Percentiles rank a stretch among this genome's conserved stretches.
phyloP scores from a whole-genome alignment of 2,329 filamentous ascomycete genomes.

The Alternaria sp. region DNA sequence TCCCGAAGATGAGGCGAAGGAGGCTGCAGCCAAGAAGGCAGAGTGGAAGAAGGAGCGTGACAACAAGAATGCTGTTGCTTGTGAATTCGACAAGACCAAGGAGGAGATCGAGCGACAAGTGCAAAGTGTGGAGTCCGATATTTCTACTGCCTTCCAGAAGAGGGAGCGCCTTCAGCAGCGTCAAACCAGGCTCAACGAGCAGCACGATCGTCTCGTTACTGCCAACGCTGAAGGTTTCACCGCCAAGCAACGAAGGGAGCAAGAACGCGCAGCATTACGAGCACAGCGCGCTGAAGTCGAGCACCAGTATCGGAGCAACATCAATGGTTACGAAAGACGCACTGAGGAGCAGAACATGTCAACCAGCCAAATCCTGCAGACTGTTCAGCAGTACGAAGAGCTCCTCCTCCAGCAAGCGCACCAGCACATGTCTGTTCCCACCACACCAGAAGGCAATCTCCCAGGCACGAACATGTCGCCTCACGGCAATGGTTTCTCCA shows the following conservation, averaged over 20 bases:
- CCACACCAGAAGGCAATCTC: constrained; percentile 66
- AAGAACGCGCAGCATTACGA: constrained; percentile 48
- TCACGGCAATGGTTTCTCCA: constrained; percentile 42
- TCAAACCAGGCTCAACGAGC: constrained; percentile 74
- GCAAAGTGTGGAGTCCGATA: constrained; percentile 68
- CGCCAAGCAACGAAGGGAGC: constrained; percentile 61
- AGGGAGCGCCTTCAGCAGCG: constrained; percentile 75
- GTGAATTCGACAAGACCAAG: constrained; percentile 68
- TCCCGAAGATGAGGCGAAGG: constrained; percentile 66
- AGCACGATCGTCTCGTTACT: constrained; percentile 72
- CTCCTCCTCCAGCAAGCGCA: constrained; percentile 49
- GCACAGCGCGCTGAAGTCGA: constrained; percentile 45
- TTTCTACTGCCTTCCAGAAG: constrained; percentile 68
- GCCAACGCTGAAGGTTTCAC: constrained; percentile 71
- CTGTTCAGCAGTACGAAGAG: constrained; percentile 49
- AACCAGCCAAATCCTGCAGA: constrained; percentile 44
- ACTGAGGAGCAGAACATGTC: constrained; percentile 49
- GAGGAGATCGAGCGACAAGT: constrained; percentile 67
- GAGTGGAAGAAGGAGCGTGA: constrained; percentile 63
- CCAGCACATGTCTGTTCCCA: constrained; percentile 50
- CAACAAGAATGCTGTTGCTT: constrained; percentile 57
- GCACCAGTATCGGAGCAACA: constrained; percentile 48
- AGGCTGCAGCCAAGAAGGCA: constrained; percentile 64
- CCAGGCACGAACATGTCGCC: constrained; percentile 58
- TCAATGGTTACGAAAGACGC: constrained; percentile 47